Evolutionary conservation across 2,329 filamentous ascomycete genomes (phyloP), one percentile per base, ranked within the genome.

Genomic region (Fusarium sororula): DNA sequence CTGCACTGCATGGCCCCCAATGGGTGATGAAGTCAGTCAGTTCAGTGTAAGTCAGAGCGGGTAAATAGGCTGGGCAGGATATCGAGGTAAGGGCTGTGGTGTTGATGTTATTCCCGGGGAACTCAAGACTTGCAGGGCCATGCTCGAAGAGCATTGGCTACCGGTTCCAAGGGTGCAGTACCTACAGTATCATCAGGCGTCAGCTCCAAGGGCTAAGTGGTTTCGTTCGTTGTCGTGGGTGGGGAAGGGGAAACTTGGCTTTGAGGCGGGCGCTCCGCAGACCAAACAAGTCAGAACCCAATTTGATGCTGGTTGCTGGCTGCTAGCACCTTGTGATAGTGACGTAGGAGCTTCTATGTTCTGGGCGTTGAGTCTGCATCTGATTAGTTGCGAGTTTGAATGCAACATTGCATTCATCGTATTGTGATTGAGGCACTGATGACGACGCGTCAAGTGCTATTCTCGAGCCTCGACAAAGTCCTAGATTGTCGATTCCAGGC

Each of bases 261-360:
- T 56, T 54, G 55, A 61, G 66, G 47, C 57, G 70, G 70, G 70
- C 66, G 70, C 61, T 71, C 57, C 47, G 59, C 59, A 70, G 59
- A 62, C 57, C 65, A 69, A 55, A 63, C 66, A 62, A 64, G 71
- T 74, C 71, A 74, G 71, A 74, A 74, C 71, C 71, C 71, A 74
- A 74, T 74, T 37, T 70, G 54, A 58, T 51, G 39, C 48, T 30
- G 42, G 44, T n/a, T 55, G 48, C 55, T 24, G 54, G 58, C 35
- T 62, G 35, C 55, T 28, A 56, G 58, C 24, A 41, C 55, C 55
- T 63, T 38, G 68, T 65, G 63, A 59, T 63, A 37, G 71, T 72
- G 71, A 74, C 71, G 71, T 74, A 61, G 58, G 47, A 20, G 30
- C 35, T 53, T 41, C 39, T 37, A 11, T 28, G 35, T 26, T 55